These are phyloP conservation scores for Prototheca stagnorum DNA, from an alignment of 163 green algal species.

Conservation along the genomic window DNA sequence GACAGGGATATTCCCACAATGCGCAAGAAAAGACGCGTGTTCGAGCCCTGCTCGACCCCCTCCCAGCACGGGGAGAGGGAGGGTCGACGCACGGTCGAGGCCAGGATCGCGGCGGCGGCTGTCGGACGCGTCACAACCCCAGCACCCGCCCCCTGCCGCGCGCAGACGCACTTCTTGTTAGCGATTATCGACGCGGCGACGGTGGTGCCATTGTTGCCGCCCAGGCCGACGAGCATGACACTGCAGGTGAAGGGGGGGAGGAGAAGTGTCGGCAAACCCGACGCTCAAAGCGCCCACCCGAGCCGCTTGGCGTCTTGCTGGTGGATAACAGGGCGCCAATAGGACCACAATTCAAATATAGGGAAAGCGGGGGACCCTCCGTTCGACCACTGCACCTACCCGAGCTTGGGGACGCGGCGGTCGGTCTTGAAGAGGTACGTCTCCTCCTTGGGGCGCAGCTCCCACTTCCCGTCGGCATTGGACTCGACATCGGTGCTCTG, in stretches of 20 bases:
- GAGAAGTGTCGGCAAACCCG: neutral
- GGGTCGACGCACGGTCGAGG: too few species aligned
- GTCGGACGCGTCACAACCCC: too few species aligned
- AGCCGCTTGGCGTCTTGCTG: neutral
- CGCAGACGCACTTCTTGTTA: constrained; percentile 80
- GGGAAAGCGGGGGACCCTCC: neutral
- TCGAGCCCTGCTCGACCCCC: too few species aligned
- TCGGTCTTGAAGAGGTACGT: constrained; percentile 73
- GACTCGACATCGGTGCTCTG: constrained; percentile 54
- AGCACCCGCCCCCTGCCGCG: too few species aligned
- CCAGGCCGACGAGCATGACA: constrained; percentile 95
- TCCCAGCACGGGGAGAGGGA: too few species aligned
- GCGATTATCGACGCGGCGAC: constrained; percentile 84
- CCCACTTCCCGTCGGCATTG: constrained; percentile 44
- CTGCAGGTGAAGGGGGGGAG: constrained; percentile 30
- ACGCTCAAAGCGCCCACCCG: neutral
- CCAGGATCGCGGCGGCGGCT: too few species aligned
- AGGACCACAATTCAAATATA: neutral
- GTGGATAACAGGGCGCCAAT: neutral
- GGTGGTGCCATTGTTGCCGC: constrained; percentile 96
- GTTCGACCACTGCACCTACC: constrained; percentile 49
- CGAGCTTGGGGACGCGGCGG: constrained; percentile 82
- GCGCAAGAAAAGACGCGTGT: too few species aligned
- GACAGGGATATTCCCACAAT: too few species aligned
- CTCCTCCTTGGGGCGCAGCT: constrained; percentile 48